Evolutionary conservation across 140 eudicot genomes (phyloP).

Genomic region (Senecio squalidus): DNA sequence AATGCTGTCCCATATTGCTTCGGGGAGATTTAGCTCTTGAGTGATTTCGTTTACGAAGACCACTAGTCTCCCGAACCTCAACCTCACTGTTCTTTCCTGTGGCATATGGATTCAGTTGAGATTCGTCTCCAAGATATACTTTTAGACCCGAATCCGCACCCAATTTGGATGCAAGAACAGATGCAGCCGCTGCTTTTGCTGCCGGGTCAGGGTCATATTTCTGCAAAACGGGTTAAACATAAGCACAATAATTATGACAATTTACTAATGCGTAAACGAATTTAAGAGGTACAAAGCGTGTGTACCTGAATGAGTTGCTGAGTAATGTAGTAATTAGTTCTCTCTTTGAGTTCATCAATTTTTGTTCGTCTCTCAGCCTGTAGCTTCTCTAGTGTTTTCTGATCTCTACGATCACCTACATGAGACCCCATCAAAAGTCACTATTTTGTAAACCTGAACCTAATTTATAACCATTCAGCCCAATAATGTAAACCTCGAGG

Average conservation of each 20-base stretch:
- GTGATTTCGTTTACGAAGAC: conserved; percentile 81
- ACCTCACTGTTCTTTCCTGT: conserved; percentile 60
- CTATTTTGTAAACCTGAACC: too few relatives aligned
- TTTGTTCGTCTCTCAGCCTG: conserved; percentile 80
- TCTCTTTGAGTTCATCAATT: conserved; percentile 93
- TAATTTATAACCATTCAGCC: conserved; percentile 1
- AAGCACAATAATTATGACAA: neutral
- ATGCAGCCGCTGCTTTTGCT: conserved; percentile 95
- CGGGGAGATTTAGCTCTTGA: conserved; percentile 37
- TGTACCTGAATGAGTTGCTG: conserved; percentile 97
- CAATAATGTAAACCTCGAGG: neutral
- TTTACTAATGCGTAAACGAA: too few relatives aligned
- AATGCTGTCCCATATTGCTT: conserved; percentile 26
- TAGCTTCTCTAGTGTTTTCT: conserved; percentile 71
- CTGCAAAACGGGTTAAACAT: conserved; percentile 36
- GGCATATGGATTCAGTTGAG: conserved; percentile 30
- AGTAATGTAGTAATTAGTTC: conserved; percentile 81
- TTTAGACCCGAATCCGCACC: conserved; percentile 88
- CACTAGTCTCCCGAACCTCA: conserved; percentile 52
- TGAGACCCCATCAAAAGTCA: conserved; percentile 17
- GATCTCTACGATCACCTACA: conserved; percentile 82
- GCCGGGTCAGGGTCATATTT: conserved; percentile 97
- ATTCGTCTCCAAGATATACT: conserved; percentile 61
- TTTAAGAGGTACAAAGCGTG: too few relatives aligned
- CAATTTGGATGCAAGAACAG: conserved; percentile 80